phyloP scores from a whole-genome alignment of 768 basidiomycete genomes.

The Krasilnikovozyma curviuscula region DNA sequence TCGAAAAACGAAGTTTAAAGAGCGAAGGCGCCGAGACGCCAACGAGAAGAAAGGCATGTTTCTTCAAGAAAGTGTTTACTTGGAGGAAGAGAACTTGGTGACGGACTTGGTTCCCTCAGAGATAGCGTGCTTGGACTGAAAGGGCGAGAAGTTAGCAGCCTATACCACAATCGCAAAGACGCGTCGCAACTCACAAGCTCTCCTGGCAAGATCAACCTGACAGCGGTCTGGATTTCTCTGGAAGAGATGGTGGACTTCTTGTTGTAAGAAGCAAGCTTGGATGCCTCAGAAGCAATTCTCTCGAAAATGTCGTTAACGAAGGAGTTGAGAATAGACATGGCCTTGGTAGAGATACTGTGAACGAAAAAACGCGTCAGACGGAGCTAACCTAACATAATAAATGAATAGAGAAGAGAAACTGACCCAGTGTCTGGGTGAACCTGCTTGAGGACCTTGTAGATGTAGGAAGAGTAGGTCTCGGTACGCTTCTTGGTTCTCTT shows the following conservation, averaged over 20 bases:
- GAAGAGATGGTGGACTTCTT: slow-evolving; percentile 98
- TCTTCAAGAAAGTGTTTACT: no score
- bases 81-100: slow-evolving; percentile 39
- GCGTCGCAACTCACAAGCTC: no score
- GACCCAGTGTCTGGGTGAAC: slow-evolving; percentile 95
- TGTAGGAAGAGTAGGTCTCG: slow-evolving; percentile 87
- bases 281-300: slow-evolving; percentile 73
- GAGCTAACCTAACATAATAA: no score
- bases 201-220: slow-evolving; percentile 88
- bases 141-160: not conserved
- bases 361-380: not conserved
- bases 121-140: slow-evolving; percentile 46
- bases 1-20: no score
- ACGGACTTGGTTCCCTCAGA: slow-evolving; percentile 89
- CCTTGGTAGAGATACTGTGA: slow-evolving; percentile 78
- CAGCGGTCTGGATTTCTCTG: slow-evolving; percentile 92
- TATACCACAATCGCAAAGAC: no score
- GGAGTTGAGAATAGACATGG: slow-evolving; percentile 77
- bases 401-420: no score
- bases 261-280: slow-evolving; percentile 88
- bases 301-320: slow-evolving; percentile 92
- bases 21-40: no score
- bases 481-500: slow-evolving; percentile 53
- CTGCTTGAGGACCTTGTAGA: slow-evolving; percentile 65
- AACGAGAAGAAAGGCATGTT: no score